A percentile compares a stretch with the other conserved stretches of the same genome.
phyloP scores from a whole-genome alignment of 768 basidiomycete genomes.

The Agrocybe chaxingu region DNA sequence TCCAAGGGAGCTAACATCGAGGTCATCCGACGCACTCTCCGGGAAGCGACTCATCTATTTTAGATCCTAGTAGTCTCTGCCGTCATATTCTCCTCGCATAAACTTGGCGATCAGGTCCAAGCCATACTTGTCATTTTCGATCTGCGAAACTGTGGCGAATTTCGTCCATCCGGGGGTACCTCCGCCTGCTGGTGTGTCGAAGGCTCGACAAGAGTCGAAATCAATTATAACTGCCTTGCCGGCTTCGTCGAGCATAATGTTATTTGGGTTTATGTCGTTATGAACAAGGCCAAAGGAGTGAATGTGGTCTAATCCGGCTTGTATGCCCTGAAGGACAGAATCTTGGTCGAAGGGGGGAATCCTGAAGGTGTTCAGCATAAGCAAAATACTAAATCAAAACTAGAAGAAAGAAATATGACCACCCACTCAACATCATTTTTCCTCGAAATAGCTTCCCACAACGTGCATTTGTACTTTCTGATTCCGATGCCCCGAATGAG shows the following conservation, averaged over 20 bases:
- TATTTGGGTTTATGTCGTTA: constrained; percentile 22
- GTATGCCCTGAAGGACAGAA: constrained; percentile 10
- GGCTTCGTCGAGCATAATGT: constrained; percentile 21
- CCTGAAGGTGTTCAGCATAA: not conserved
- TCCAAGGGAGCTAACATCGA: too few relatives aligned
- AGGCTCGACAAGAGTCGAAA: constrained; percentile 17
- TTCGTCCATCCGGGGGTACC: constrained; percentile 16
- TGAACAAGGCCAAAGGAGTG: constrained; percentile 22
- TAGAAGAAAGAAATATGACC: constrained; percentile 3
- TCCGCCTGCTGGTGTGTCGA: constrained; percentile 10
- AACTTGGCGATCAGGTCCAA: constrained; percentile 8
- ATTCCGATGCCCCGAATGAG: constrained; percentile 14
- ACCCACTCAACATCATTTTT: constrained; percentile 6
- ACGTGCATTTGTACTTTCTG: constrained; percentile 9
- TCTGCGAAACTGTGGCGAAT: constrained; percentile 5
- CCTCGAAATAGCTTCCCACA: constrained; percentile 7
- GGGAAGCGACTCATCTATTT: too few relatives aligned
- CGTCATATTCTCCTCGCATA: constrained; percentile 9
- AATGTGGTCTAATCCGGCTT: constrained; percentile 15
- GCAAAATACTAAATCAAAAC: not conserved
- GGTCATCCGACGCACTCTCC: too few relatives aligned
- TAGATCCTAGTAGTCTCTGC: not conserved
- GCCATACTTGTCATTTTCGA: constrained; percentile 12
- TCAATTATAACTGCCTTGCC: constrained; percentile 21
- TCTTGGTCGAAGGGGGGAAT: constrained; percentile 9